Percentiles rank a stretch among this genome's conserved stretches.
Conservation (phyloP, 2,329 filamentous ascomycete species). For the Aspergillus jensenii region DNA sequence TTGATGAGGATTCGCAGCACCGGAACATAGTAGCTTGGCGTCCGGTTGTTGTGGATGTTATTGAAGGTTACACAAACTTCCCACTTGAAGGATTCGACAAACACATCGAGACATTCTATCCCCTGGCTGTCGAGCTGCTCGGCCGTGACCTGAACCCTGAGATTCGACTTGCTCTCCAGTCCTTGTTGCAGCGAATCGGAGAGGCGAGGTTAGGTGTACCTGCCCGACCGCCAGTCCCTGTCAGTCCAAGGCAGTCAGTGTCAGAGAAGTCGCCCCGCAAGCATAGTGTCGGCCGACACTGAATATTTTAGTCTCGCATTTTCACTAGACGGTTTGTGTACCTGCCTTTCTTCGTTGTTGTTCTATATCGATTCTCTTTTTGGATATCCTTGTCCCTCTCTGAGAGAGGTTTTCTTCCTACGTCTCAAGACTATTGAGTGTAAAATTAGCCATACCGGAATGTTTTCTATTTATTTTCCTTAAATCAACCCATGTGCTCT, state of each 20-base stretch:
- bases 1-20: conserved; percentile 96
- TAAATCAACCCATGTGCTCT: not conserved
- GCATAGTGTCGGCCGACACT: conserved; percentile 27
- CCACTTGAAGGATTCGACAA: conserved; percentile 75
- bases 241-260: conserved; percentile 38
- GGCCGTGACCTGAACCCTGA: conserved; percentile 78
- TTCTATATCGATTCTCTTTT: conserved; percentile 13
- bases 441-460: conserved; percentile 21
- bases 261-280: conserved; percentile 32
- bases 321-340: conserved; percentile 5
- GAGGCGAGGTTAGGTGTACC: conserved; percentile 63
- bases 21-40: conserved; percentile 96
- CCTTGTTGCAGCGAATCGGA: conserved; percentile 76
- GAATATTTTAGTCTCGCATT: conserved; percentile 6
- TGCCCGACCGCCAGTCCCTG: conserved; percentile 25
- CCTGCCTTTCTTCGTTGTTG: not conserved
- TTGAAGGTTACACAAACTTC: conserved; percentile 89
- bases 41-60: conserved; percentile 92
- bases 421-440: conserved; percentile 19
- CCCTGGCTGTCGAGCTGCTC: conserved; percentile 78
- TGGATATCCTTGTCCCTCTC: conserved; percentile 31
- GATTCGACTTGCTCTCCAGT: conserved; percentile 73
- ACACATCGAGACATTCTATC: conserved; percentile 82
- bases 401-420: conserved; percentile 17
- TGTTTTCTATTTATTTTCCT: conserved; percentile 10